phyloP scores from a whole-genome alignment of 73 alveolate genomes.

The Paraurostyla sp. region DNA sequence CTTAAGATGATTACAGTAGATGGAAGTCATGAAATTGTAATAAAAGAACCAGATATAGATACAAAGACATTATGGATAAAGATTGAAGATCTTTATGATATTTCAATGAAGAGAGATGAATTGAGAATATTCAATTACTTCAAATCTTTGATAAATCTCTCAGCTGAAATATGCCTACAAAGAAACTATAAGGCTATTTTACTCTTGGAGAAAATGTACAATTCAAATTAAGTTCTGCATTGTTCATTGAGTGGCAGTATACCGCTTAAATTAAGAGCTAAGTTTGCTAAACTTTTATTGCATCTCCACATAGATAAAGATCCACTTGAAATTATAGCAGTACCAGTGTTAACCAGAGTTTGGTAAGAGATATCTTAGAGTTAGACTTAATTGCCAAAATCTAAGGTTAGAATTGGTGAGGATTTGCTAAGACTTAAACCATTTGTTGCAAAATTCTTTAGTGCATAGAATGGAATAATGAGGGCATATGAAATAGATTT shows the following conservation, averaged over 20 bases:
- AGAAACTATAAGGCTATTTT: conserved; percentile 68
- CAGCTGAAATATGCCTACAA: conserved; percentile 53
- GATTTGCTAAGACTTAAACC: conserved; percentile 34
- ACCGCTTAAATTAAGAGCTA: conserved; percentile 53
- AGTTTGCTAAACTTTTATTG: conserved; percentile 57
- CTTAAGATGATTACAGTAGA: conserved; percentile 29
- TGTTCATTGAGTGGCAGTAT: conserved; percentile 5
- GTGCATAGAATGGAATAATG: conserved; percentile 9
- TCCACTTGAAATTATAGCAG: conserved; percentile 60
- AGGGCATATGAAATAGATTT: conserved; percentile 48
- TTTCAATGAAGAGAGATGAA: conserved; percentile 57
- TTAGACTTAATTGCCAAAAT: conserved; percentile 32
- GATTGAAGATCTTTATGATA: conserved; percentile 8
- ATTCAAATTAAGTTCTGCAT: conserved; percentile 6
- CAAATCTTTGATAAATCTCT: conserved; percentile 62
- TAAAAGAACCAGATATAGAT: conserved; percentile 35
- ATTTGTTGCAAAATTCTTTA: conserved; percentile 42
- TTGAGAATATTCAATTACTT: conserved; percentile 72
- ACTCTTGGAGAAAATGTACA: conserved; percentile 38
- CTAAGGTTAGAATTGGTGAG: neutral
- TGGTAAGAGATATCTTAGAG: conserved; percentile 56
- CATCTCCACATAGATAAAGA: conserved; percentile 69
- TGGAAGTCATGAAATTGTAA: conserved; percentile 15
- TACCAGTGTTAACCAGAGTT: conserved; percentile 62
- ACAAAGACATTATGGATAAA: conserved; percentile 39